Evolutionary conservation across 805 yeast genomes (phyloP).

Genomic region (Candida adriatica): DNA sequence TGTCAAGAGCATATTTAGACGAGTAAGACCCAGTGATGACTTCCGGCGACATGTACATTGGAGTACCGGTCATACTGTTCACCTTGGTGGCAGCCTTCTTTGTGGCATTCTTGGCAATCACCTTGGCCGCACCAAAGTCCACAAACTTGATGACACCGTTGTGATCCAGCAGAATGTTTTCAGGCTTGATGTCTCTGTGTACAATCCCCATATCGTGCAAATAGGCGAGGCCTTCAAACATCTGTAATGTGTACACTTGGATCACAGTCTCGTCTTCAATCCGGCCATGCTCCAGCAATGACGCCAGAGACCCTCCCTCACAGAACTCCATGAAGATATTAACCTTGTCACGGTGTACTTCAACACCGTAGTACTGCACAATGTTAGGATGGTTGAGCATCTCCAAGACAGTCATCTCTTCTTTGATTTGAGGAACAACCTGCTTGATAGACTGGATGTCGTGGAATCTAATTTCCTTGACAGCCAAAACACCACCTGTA

Average conservation of each 20-base stretch:
- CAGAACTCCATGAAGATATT: conserved; percentile 97
- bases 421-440: conserved; percentile 83
- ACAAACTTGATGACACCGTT: conserved; percentile 92
- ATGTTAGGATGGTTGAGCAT: conserved; percentile 94
- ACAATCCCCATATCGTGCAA: conserved; percentile 91
- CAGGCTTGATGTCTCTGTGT: conserved; percentile 97
- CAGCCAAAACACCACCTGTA: conserved; percentile 95
- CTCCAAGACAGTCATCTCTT: conserved; percentile 94
- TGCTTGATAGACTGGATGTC: conserved; percentile 80
- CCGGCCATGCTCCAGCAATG: conserved; percentile 81
- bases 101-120: conserved; percentile 47
- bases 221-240: conserved; percentile 93
- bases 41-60: conserved; percentile 99
- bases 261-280: conserved; percentile 93
- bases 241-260: conserved; percentile 83
- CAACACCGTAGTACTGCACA: conserved; percentile 95
- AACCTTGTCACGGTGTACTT: conserved; percentile 92
- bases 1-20: conserved; percentile 47
- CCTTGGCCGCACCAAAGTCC: conserved; percentile 97
- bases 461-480: conserved; percentile 88
- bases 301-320: conserved; percentile 89
- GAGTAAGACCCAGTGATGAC: conserved; percentile 68
- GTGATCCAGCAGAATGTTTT: conserved; percentile 82
- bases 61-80: conserved; percentile 69
- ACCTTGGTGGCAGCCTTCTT: conserved; percentile 32